A percentile compares a stretch with the other conserved stretches of the same genome.
These are phyloP conservation scores for Leishmania arabica DNA, from an alignment of 208 protist genomes.

Conservation along the genomic window DNA sequence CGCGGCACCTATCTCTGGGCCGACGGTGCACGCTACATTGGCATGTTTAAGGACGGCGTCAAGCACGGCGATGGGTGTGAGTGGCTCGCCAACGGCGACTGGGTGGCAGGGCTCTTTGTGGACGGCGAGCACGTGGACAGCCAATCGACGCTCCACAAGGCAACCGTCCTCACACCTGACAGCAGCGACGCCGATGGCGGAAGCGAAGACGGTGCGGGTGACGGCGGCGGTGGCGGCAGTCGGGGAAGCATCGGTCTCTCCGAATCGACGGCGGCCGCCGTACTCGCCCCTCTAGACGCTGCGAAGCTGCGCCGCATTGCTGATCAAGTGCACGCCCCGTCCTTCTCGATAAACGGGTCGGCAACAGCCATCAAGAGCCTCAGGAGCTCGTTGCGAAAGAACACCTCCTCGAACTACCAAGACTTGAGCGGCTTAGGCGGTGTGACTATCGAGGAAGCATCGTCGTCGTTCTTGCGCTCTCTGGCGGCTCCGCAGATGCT, in stretches of 20 bases:
- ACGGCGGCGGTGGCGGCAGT: background rate
- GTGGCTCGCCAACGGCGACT: slow-evolving; percentile 78
- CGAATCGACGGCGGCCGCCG: slow-evolving; percentile 27
- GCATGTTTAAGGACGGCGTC: slow-evolving; percentile 82
- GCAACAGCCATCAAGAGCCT: background rate
- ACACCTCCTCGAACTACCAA: background rate
- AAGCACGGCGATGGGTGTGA: slow-evolving; percentile 88
- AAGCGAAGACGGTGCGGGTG: background rate
- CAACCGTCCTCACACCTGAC: slow-evolving; percentile 13
- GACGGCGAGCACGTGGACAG: slow-evolving; percentile 78
- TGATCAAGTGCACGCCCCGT: slow-evolving; percentile 23
- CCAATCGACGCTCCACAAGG: slow-evolving; percentile 51
- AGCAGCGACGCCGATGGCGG: slow-evolving; percentile 4
- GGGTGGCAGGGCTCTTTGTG: slow-evolving; percentile 72
- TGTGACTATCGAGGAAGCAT: background rate
- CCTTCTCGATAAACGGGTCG: slow-evolving; percentile 8
- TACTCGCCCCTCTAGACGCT: slow-evolving; percentile 46
- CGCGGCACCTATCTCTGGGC: slow-evolving; percentile 79
- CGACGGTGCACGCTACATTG: slow-evolving; percentile 82
- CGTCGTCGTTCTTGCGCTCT: slow-evolving; percentile 20
- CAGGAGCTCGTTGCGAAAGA: background rate
- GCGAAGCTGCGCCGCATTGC: slow-evolving; percentile 51
- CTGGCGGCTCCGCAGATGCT: slow-evolving; percentile 29
- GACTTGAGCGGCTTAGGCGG: background rate
- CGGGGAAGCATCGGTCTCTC: slow-evolving; percentile 6